Base-by-base conservation (phyloP, 208 protist genomes). In the Trypanosoma scelopori region DNA sequence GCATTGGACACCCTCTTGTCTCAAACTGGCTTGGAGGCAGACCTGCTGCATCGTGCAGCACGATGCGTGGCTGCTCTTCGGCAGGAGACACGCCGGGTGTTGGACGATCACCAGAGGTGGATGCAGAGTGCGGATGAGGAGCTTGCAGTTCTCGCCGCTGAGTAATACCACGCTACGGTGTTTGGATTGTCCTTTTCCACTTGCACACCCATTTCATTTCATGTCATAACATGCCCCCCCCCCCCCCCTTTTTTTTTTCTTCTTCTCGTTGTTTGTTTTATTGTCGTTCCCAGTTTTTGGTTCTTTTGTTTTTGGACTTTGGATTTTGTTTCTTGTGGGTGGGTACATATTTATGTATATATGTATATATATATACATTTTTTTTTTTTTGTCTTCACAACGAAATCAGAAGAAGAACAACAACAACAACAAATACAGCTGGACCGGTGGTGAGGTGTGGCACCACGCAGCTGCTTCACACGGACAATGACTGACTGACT, bases 301-400 rank as follows among this genome's bases (percentile, higher is more conserved):
- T 32, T 16, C 53, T 53, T 50, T 65, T 42, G 50, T 46, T 61
- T 64, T 49, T 53, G 48, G 48, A 58, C 12, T 62, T 65, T 55
- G 6, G 32, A 37, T 63, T 42, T n/a, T n/a, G n/a, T n/a, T n/a
- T n/a, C n/a, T n/a, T n/a, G n/a, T n/a, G n/a, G n/a, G n/a, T n/a
- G n/a, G n/a, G n/a, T n/a, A n/a, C n/a, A n/a, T n/a, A n/a, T n/a
- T n/a, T n/a, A n/a, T n/a, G n/a, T n/a, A n/a, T n/a, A n/a, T n/a
- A n/a, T n/a, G n/a, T n/a, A n/a, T n/a, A n/a, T n/a, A n/a, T n/a
- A n/a, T n/a, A n/a, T n/a, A n/a, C n/a, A n/a, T n/a, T n/a, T n/a
- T n/a, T n/a, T n/a, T n/a, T n/a, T n/a, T n/a, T n/a, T n/a, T n/a
- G n/a, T n/a, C n/a, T n/a, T n/a, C n/a, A n/a, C n/a, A n/a, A n/a